These are phyloP conservation scores for Beta lomatogona DNA, from an alignment of 179 eudicot genomes.

Conservation along the genomic window DNA sequence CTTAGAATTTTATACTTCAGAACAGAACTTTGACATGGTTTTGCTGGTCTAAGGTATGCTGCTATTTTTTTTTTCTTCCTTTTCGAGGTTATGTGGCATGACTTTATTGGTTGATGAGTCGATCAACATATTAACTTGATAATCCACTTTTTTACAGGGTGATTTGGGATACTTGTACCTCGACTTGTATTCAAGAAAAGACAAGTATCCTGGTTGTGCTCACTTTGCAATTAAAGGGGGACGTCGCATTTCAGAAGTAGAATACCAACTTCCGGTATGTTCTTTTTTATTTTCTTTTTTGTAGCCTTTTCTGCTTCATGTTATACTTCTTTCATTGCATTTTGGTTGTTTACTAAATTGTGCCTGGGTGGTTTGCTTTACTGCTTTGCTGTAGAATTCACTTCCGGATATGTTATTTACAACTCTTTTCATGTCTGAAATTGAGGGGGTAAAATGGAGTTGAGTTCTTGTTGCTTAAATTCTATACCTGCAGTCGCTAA, in stretches of 20 bases:
- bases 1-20: neutral
- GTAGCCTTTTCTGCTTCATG: slow-evolving; percentile 11
- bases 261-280: slow-evolving; percentile 93
- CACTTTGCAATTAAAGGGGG: slow-evolving; percentile 98
- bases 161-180: slow-evolving; percentile 94
- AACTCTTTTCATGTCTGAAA: neutral
- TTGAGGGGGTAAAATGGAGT: neutral
- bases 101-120: slow-evolving; percentile 3
- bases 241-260: slow-evolving; percentile 74
- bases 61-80: neutral
- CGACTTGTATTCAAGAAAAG: slow-evolving; percentile 81
- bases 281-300: neutral
- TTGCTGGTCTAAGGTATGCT: neutral
- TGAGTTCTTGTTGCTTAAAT: neutral
- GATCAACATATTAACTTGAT: neutral
- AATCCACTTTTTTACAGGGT: slow-evolving; percentile 58
- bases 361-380: neutral
- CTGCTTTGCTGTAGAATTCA: neutral
- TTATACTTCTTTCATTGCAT: slow-evolving; percentile 1
- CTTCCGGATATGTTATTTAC: neutral
- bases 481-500: neutral
- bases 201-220: slow-evolving; percentile 93
- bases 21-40: neutral
- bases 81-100: neutral
- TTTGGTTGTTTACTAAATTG: neutral